A percentile compares a stretch with the other conserved stretches of the same genome.
Conservation (phyloP, 768 basidiomycete genomes). For the Pulveroboletus sp. region DNA sequence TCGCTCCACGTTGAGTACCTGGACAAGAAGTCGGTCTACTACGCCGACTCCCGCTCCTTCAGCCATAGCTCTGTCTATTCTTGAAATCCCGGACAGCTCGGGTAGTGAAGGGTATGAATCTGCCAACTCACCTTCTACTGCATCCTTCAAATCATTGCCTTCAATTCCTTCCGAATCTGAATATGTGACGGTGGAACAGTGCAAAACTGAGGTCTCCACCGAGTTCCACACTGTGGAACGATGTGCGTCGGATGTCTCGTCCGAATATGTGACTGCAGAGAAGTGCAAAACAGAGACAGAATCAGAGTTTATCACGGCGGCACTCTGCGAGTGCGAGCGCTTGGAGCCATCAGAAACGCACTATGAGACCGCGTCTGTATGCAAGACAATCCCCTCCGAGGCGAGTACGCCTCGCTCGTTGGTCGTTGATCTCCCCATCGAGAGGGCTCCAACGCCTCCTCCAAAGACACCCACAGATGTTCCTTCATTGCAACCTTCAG, state of each 20-base stretch:
- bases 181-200: conserved; percentile 39
- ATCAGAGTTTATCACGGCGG: conserved; percentile 47
- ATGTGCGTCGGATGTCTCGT: conserved; percentile 38
- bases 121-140: conserved; percentile 39
- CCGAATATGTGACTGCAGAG: conserved; percentile 49
- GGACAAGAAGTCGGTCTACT: conserved; percentile 31
- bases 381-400: conserved; percentile 35
- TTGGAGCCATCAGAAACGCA: conserved; percentile 40
- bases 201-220: conserved; percentile 38
- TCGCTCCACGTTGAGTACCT: conserved; percentile 31
- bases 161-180: conserved; percentile 55
- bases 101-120: conserved; percentile 51
- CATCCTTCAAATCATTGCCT: conserved; percentile 54
- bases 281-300: conserved; percentile 39
- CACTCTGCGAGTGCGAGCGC: conserved; percentile 32
- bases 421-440: conserved; percentile 27
- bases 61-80: conserved; percentile 22
- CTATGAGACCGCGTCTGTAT: conserved; percentile 47
- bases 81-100: conserved; percentile 31
- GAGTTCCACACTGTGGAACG: conserved; percentile 48
- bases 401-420: conserved; percentile 35
- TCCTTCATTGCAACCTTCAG: conserved; percentile 25
- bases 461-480: conserved; percentile 26
- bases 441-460: conserved; percentile 22
- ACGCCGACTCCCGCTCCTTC: conserved; percentile 33